These are phyloP conservation scores for Aureobasidium lini DNA, from an alignment of 2,329 filamentous ascomycete genomes.

Conservation along the genomic window DNA sequence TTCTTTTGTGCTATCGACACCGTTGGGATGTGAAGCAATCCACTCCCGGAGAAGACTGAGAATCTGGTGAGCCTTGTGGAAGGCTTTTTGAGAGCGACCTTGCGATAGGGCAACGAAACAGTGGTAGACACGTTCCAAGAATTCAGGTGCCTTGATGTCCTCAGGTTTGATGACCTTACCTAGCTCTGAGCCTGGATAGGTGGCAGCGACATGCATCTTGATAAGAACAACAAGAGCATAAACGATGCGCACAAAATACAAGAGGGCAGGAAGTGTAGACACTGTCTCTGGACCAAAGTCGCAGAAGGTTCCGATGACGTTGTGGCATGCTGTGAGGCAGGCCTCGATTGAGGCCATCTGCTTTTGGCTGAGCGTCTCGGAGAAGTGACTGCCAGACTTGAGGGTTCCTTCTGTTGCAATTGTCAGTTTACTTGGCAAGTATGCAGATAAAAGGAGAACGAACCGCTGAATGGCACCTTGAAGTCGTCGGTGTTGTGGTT, in stretches of 20 bases:
- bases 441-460: background rate
- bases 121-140: slow-evolving; percentile 19
- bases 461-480: slow-evolving; percentile 28
- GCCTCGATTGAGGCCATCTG: slow-evolving; percentile 42
- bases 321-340: slow-evolving; percentile 39
- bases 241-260: slow-evolving; percentile 43
- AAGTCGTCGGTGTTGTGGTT: slow-evolving; percentile 37
- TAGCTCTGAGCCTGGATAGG: slow-evolving; percentile 40
- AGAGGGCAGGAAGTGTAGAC: slow-evolving; percentile 38
- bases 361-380: slow-evolving; percentile 36
- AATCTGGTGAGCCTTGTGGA: slow-evolving; percentile 42
- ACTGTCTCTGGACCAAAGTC: slow-evolving; percentile 39
- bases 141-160: slow-evolving; percentile 22
- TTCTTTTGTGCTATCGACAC: slow-evolving; percentile 16
- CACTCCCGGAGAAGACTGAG: slow-evolving; percentile 38
- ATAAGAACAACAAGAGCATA: slow-evolving; percentile 53
- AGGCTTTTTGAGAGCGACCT: slow-evolving; percentile 33
- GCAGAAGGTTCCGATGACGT: slow-evolving; percentile 43
- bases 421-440: slow-evolving; percentile 21
- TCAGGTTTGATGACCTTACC: slow-evolving; percentile 29
- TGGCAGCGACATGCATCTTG: slow-evolving; percentile 52
- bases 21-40: slow-evolving; percentile 32
- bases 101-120: slow-evolving; percentile 33
- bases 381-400: slow-evolving; percentile 29
- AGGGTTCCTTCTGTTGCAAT: slow-evolving; percentile 31